Evolutionary conservation across 1,284 basidiomycete genomes (phyloP).

Genomic region (Cutaneotrichosporon dermatis): DNA sequence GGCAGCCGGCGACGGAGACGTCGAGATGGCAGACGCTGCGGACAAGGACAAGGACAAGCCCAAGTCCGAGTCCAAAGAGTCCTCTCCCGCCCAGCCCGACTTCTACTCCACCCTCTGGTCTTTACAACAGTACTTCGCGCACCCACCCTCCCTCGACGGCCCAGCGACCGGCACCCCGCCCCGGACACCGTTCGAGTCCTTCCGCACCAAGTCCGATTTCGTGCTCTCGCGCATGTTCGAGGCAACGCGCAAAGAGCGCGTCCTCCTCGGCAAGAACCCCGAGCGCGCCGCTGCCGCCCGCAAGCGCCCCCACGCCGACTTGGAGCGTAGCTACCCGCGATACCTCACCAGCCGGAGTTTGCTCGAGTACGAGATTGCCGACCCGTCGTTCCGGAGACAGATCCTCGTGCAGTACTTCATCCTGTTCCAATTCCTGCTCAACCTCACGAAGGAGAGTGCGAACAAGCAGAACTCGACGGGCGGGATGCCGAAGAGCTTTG

Average conservation of each 20-base stretch:
- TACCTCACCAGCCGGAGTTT: slow-evolving; percentile 42
- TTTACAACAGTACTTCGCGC: slow-evolving; percentile 44
- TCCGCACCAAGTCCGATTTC: slow-evolving; percentile 36
- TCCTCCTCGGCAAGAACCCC: slow-evolving; percentile 30
- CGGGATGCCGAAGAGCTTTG: slow-evolving; percentile 44
- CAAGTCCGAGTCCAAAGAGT: background rate
- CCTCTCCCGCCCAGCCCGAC: slow-evolving; percentile 22
- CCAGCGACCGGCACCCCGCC: slow-evolving; percentile 22
- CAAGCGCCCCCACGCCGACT: slow-evolving; percentile 29
- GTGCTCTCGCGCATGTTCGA: slow-evolving; percentile 39
- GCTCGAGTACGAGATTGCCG: slow-evolving; percentile 41
- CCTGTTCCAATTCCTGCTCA: slow-evolving; percentile 46
- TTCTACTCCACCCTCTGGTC: slow-evolving; percentile 48
- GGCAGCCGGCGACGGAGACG: background rate
- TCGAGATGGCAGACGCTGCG: slow-evolving; percentile 1
- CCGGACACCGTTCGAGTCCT: slow-evolving; percentile 34
- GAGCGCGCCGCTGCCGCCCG: slow-evolving; percentile 11
- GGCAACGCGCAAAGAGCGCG: slow-evolving; percentile 36
- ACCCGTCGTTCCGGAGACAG: slow-evolving; percentile 46
- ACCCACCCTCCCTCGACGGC: slow-evolving; percentile 42
- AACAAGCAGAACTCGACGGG: slow-evolving; percentile 42
- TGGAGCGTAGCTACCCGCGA: slow-evolving; percentile 38
- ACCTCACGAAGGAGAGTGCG: slow-evolving; percentile 35
- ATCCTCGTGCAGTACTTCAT: slow-evolving; percentile 48
- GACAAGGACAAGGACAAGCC: background rate